Evolutionary conservation across 352 stramenopile genomes (phyloP), one percentile per base, ranked within the genome.

Genomic region (Phytophthora palmivora): DNA sequence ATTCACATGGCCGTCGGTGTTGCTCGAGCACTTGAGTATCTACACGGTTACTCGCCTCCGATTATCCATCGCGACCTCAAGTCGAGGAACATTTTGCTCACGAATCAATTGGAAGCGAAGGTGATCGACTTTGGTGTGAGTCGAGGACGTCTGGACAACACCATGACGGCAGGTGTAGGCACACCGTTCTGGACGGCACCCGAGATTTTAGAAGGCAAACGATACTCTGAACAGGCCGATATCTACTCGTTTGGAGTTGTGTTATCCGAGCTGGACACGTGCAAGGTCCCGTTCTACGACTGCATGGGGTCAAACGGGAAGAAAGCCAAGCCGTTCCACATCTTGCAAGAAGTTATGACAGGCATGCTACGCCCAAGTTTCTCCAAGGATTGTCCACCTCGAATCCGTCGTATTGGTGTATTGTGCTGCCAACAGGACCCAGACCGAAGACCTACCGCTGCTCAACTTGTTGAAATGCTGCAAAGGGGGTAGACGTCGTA

Each of bases 201-300:
- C 4, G 84, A 92, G 51, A 76, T 92, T 14, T 59, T 92, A 3
- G 50, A 77, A 19, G 76, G 76, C 22, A 74, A 81, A 37, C 50
- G 62, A 2, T 92, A 84, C 64, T 72, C 70, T 11, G 72, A 87
- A 30, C 79, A 82, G 45, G 72, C 78, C 6, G 84, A 92, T 45
- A 76, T 92, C 9, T 92, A 89, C 63, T 83, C 76, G 11, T 88
- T 88, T 53, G 82, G 82, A 9, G 77, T 90, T 12, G 44, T 86
- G 19, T 37, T 86, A 3, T 70, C 71, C 0, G 76, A 86, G 41
- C 8, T 86, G 12, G 77, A 86, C 48, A 81, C 77, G 11, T 66
- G 62, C 36, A 70, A 71, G 11, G 47, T 62, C 24, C 62, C 67
- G 15, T 76, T 55, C 47, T 49, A 73, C 44, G 59, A 70, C 48